Percentiles rank a stretch among this genome's conserved stretches.
These are phyloP conservation scores for Tulasnella sp. DNA, from an alignment of 768 basidiomycete genomes.

Conservation along the genomic window DNA sequence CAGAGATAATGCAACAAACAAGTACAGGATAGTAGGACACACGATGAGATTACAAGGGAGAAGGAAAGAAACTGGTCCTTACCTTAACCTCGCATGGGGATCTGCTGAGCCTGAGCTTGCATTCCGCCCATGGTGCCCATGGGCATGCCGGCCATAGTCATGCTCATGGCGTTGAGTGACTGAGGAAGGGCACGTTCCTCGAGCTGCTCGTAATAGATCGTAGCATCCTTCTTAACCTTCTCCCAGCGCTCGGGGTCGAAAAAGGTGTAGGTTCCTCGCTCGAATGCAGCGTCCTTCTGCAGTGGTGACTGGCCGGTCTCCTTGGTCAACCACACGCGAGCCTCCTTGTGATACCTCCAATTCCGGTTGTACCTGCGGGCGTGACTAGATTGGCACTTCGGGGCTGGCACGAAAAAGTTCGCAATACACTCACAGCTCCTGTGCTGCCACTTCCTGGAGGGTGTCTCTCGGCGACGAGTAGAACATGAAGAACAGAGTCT, in stretches of 20 bases:
- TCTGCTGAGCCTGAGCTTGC: conserved; percentile 23
- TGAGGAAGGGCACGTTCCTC: conserved; percentile 47
- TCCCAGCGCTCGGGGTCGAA: conserved; percentile 81
- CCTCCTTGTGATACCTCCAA: conserved; percentile 95
- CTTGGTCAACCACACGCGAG: conserved; percentile 83
- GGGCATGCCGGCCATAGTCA: conserved; percentile 19
- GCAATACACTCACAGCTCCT: conserved; percentile 73
- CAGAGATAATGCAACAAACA: conserved; percentile 18
- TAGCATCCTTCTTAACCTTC: conserved; percentile 74
- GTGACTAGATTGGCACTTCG: background rate
- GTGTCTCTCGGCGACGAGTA: conserved; percentile 90
- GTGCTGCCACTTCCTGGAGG: conserved; percentile 89
- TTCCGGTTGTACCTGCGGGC: conserved; percentile 79
- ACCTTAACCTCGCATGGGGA: conserved; percentile 15
- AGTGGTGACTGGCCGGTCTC: conserved; percentile 75
- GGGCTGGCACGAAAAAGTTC: background rate
- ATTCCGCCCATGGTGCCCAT: conserved; percentile 18
- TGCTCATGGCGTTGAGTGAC: conserved; percentile 6
- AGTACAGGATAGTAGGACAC: conserved; percentile 15
- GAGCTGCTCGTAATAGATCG: conserved; percentile 66
- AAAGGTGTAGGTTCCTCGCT: conserved; percentile 85
- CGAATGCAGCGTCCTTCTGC: conserved; percentile 72
- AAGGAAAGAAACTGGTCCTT: conserved; percentile 14
- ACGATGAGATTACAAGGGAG: background rate
- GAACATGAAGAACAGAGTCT: conserved; percentile 98